Conservation (phyloP, 805 yeast genomes). For the Lipomyces yamanashiensis region DNA sequence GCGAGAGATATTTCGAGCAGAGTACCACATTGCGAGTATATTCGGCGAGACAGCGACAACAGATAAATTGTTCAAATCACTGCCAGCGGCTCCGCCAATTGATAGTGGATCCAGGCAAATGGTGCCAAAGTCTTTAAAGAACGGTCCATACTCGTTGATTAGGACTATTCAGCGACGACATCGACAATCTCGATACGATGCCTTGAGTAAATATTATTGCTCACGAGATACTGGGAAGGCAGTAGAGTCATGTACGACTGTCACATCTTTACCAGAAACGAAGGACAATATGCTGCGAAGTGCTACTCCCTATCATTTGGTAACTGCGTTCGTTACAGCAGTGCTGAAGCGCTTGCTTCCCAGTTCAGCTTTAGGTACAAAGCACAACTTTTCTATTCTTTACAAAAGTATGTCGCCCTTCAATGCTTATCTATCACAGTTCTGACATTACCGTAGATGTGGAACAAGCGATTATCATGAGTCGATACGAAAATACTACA, state of each 20-base stretch:
- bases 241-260: background rate
- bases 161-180: conserved; percentile 13
- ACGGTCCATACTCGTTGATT: conserved; percentile 23
- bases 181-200: conserved; percentile 7
- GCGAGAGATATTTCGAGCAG: conserved; percentile 26
- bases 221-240: background rate
- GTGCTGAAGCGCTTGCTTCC: conserved; percentile 23
- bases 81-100: background rate
- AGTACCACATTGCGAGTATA: conserved; percentile 9
- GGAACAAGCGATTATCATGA: conserved; percentile 46
- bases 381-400: background rate
- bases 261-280: background rate
- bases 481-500: conserved; percentile 47
- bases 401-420: conserved; percentile 7
- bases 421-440: background rate
- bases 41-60: conserved; percentile 16
- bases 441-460: conserved; percentile 17
- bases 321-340: conserved; percentile 16
- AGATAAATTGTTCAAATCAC: background rate
- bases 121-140: conserved; percentile 22
- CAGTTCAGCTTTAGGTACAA: conserved; percentile 14
- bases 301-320: conserved; percentile 16
- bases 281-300: background rate
- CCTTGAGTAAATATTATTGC: conserved; percentile 22
- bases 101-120: background rate